Conservation (phyloP, 2,329 filamentous ascomycete genomes). For the Lachnellula hyalina region DNA sequence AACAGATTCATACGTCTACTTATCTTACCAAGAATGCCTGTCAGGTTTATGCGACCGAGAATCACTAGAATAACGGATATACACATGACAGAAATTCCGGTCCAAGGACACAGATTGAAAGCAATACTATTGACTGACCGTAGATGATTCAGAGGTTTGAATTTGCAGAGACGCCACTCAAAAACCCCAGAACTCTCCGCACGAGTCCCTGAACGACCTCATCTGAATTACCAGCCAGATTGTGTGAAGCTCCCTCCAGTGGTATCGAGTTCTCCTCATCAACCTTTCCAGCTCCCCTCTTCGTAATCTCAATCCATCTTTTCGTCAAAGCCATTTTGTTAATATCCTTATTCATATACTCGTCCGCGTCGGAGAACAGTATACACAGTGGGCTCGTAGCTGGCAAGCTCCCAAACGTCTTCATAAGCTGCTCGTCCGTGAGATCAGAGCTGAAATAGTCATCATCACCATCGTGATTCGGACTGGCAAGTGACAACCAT, state of each 20-base stretch:
- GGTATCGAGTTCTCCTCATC: constrained; percentile 45
- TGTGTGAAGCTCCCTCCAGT: constrained; percentile 45
- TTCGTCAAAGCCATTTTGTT: constrained; percentile 44
- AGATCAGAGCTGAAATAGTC: constrained; percentile 66
- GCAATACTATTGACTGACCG: not conserved
- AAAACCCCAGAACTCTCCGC: constrained; percentile 44
- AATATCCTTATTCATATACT: constrained; percentile 42
- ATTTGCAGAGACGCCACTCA: constrained; percentile 28
- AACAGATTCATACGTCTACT: no score
- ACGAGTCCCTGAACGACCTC: constrained; percentile 44
- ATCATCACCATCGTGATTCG: constrained; percentile 52
- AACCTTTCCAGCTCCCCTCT: constrained; percentile 39
- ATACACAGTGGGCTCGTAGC: constrained; percentile 41
- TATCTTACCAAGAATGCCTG: no score
- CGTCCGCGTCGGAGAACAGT: constrained; percentile 45
- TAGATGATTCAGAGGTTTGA: constrained; percentile 2
- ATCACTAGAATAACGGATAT: no score
- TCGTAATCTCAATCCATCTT: constrained; percentile 43
- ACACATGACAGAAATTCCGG: no score
- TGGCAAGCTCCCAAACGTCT: constrained; percentile 52
- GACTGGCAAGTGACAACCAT: constrained; percentile 53
- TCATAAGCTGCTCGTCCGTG: constrained; percentile 41
- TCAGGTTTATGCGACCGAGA: no score
- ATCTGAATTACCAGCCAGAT: constrained; percentile 41
- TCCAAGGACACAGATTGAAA: no score